Percentiles rank a stretch among this genome's conserved stretches.
Evolutionary conservation across 116 monocot species (phyloP).

Genomic region (Iris pallida): DNA sequence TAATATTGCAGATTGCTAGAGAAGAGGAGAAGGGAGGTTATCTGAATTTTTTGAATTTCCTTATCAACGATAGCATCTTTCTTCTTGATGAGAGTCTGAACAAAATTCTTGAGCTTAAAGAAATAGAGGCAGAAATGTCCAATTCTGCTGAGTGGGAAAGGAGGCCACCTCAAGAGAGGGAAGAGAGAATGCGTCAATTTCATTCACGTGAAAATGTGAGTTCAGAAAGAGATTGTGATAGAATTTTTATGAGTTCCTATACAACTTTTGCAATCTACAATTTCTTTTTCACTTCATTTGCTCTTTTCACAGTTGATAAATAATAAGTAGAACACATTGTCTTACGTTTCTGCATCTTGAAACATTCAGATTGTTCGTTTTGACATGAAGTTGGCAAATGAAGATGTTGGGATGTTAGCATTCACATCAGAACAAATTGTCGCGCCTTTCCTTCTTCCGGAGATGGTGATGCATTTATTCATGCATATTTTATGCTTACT

Average conservation of each 20-base stretch:
- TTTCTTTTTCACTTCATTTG: background rate
- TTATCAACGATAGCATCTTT: constrained; percentile 98
- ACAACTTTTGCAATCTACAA: background rate
- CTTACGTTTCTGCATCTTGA: constrained; percentile 13
- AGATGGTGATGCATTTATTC: constrained; percentile 65
- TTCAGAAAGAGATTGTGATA: background rate
- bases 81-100: constrained; percentile 99
- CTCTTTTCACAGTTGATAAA: background rate
- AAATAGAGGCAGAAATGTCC: constrained; percentile 90
- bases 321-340: background rate
- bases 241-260: background rate
- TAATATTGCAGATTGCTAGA: constrained; percentile 67
- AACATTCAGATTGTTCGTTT: constrained; percentile 70
- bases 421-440: constrained; percentile 97
- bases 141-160: constrained; percentile 84
- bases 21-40: constrained; percentile 98
- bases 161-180: constrained; percentile 84
- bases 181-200: constrained; percentile 75
- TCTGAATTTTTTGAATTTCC: constrained; percentile 95
- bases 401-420: constrained; percentile 90
- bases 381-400: constrained; percentile 97
- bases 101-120: constrained; percentile 96
- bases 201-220: constrained; percentile 84
- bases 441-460: constrained; percentile 93
- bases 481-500: background rate